Evolutionary conservation across 371 early-diverging fungal genomes (phyloP), one percentile per base, ranked within the genome.

Genomic region (Batrachochytrium dendrobatidis): DNA sequence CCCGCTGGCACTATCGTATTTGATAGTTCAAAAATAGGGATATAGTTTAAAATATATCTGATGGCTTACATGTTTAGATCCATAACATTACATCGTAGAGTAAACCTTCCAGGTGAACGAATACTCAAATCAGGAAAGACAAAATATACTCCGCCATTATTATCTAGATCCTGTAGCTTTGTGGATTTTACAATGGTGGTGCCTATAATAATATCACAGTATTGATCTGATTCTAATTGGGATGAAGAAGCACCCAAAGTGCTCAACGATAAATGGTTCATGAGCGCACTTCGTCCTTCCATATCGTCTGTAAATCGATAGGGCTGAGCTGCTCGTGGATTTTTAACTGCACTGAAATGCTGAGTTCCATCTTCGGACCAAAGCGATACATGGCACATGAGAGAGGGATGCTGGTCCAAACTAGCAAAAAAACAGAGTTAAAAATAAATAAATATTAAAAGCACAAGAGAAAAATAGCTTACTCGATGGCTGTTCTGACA

Each of bases 381-480:
- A 28, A 51, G 51, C 51, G 51, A 51, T 4, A 24, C 51, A n/a
- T 51, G 51, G 51, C 51, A 51, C 12, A 51, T 8, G 51, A 51
- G 51, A 6, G 3, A 3, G 3, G 51, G 10, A 24, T 7, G 6
- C 30, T 22, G 24, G 3, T 4, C 24, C 3, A 3, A 8, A 32
- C 24, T 28, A 32, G 6, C 30, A 51, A 32, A 3, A 7, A 29
- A 7, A 24, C 51, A n/a, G 24, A 6, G 32, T 28, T 32, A 22
- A 28, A 24, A 3, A 3, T 3, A 51, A 3, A 32, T 3, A 51
- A 12, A 20, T 7, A 26, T 3, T 12, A 26, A 3, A 45, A 12
- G 51, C 5, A 4, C 30, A 3, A 4, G 15, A 32, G 3, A 51
- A 3, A 51, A n/a, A 7, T 17, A 3, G n/a, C 51, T 51, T 5